Conservation (phyloP, 179 eudicot genomes). For the Sideroxylon spinosum region DNA sequence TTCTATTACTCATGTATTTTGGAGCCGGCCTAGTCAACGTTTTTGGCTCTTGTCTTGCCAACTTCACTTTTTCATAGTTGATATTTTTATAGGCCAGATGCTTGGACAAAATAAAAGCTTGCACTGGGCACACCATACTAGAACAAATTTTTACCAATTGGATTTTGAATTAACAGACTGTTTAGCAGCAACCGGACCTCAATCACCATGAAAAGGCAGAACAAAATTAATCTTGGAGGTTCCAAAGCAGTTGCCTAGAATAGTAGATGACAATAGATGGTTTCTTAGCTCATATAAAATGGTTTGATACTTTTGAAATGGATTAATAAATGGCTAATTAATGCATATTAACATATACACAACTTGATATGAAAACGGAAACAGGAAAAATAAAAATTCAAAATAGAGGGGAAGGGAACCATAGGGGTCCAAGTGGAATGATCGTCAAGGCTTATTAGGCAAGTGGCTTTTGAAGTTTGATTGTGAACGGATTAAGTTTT, state of each 20-base stretch:
- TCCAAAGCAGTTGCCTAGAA: neutral
- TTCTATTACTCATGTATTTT: too few species aligned
- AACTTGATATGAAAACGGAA: neutral
- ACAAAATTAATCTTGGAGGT: neutral
- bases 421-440: too few species aligned
- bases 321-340: neutral
- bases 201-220: neutral
- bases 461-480: too few species aligned
- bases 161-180: neutral
- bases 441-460: too few species aligned
- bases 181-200: neutral
- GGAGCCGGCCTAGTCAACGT: neutral
- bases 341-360: neutral
- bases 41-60: neutral
- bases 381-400: too few species aligned
- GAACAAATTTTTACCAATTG: neutral
- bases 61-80: neutral
- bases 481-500: too few species aligned
- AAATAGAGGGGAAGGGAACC: too few species aligned
- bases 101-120: neutral
- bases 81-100: neutral
- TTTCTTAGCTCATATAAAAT: neutral
- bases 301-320: neutral
- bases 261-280: neutral
- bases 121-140: neutral